phyloP scores from a whole-genome alignment of 2,329 filamentous ascomycete genomes.

The Fusarium virguliforme region DNA sequence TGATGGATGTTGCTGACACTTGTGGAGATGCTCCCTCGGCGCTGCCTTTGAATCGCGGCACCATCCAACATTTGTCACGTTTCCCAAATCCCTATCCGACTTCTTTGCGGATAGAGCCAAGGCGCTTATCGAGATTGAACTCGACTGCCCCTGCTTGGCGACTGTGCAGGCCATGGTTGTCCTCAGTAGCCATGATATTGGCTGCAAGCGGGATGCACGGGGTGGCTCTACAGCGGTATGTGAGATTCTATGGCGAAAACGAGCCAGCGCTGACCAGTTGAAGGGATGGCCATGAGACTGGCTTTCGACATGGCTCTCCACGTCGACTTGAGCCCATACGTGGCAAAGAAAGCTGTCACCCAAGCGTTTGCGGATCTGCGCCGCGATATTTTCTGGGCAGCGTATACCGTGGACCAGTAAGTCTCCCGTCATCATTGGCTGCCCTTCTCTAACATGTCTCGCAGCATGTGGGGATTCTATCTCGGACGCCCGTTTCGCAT shows the following conservation, averaged over 20 bases:
- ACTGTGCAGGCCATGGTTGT: conserved; percentile 50
- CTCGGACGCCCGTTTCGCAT: conserved; percentile 49
- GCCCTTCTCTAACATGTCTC: conserved; percentile 1
- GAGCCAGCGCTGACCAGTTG: conserved; percentile 41
- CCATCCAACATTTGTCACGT: conserved; percentile 57
- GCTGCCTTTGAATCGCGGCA: conserved; percentile 62
- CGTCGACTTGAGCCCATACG: conserved; percentile 48
- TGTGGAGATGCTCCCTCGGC: conserved; percentile 58
- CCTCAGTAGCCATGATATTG: conserved; percentile 49
- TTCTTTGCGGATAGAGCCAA: conserved; percentile 52
- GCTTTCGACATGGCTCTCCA: conserved; percentile 51
- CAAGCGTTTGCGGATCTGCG: conserved; percentile 50
- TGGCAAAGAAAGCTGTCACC: conserved; percentile 44
- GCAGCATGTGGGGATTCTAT: conserved; percentile 50
- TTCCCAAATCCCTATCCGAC: conserved; percentile 55
- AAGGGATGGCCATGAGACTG: conserved; percentile 51
- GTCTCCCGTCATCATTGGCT: background rate
- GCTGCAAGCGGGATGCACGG: conserved; percentile 48
- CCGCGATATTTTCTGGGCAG: conserved; percentile 53
- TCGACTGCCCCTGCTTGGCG: conserved; percentile 49
- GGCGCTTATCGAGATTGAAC: conserved; percentile 48
- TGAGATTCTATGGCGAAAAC: background rate
- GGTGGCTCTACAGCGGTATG: conserved; percentile 51
- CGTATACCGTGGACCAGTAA: conserved; percentile 52
- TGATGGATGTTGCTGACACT: conserved; percentile 5